These are phyloP conservation scores for Prinsepia uniflora DNA, from an alignment of 306 rosid species.

Conservation along the genomic window DNA sequence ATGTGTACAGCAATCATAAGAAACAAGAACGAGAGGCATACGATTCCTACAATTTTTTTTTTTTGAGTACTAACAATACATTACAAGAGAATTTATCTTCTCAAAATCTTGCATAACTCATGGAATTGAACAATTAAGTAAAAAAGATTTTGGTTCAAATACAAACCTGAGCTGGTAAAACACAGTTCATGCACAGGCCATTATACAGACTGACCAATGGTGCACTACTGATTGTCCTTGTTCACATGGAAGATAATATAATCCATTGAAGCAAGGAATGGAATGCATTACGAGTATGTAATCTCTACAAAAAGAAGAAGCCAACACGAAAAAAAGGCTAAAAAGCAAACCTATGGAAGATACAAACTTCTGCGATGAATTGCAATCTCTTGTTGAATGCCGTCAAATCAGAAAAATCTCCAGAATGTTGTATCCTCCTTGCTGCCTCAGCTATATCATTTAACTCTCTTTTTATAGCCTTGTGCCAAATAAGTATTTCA, in stretches of 20 bases:
- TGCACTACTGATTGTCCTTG: not conserved
- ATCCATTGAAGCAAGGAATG: not conserved
- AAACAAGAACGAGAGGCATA: not conserved
- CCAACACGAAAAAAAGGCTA: not conserved
- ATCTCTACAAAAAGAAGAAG: not conserved
- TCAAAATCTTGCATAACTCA: not conserved
- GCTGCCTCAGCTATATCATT: slow-evolving; percentile 58
- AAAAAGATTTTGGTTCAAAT: not conserved
- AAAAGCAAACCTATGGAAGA: slow-evolving; percentile 73
- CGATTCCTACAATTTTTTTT: not conserved
- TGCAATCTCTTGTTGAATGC: slow-evolving; percentile 76
- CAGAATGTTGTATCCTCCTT: slow-evolving; percentile 43
- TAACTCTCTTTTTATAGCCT: slow-evolving; percentile 81
- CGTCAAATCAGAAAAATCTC: slow-evolving; percentile 66
- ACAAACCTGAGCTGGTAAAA: not conserved
- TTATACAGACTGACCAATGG: slow-evolving; percentile 1
- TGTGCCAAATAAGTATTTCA: slow-evolving; percentile 88
- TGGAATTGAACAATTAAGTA: slow-evolving; percentile 1
- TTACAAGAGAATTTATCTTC: not conserved
- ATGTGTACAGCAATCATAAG: not conserved
- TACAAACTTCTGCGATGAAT: slow-evolving; percentile 87
- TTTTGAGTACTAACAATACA: not conserved
- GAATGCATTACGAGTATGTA: not conserved
- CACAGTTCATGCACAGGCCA: not conserved
- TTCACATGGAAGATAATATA: slow-evolving; percentile 6